phyloP scores from a whole-genome alignment of 2,329 filamentous ascomycete species.

The Aspergillus piperis region DNA sequence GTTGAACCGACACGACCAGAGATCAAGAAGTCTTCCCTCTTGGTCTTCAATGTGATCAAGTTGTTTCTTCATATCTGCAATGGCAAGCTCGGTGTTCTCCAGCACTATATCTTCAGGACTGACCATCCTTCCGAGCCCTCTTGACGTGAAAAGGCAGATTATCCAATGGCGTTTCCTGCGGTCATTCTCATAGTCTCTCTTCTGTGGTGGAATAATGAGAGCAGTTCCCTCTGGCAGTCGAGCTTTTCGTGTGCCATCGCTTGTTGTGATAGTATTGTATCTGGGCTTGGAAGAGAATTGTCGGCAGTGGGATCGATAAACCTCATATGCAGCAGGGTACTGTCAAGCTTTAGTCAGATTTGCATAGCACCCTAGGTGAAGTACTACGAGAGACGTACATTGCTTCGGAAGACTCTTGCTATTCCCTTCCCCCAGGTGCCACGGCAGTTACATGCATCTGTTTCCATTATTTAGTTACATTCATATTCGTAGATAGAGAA shows the following conservation, averaged over 20 bases:
- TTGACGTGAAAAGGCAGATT: constrained; percentile 61
- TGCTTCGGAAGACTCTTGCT: constrained; percentile 51
- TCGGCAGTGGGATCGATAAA: constrained; percentile 54
- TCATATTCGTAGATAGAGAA: neutral
- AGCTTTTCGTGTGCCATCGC: constrained; percentile 15
- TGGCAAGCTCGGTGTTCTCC: constrained; percentile 50
- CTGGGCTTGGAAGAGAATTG: constrained; percentile 18
- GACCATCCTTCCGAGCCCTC: constrained; percentile 48
- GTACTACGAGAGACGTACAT: constrained; percentile 23
- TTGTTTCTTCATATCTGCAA: constrained; percentile 51
- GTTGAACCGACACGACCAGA: constrained; percentile 60
- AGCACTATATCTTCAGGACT: constrained; percentile 48
- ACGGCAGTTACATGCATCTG: constrained; percentile 61
- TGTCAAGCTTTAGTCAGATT: constrained; percentile 17
- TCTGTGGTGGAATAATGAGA: constrained; percentile 56
- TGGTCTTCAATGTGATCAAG: constrained; percentile 33
- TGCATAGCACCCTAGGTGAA: too few species aligned
- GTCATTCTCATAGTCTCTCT: constrained; percentile 29
- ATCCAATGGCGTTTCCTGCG: constrained; percentile 52
- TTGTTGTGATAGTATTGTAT: constrained; percentile 8
- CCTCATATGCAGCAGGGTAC: constrained; percentile 55
- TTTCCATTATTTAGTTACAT: neutral
- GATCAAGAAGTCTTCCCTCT: constrained; percentile 26
- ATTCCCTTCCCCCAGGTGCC: constrained; percentile 63
- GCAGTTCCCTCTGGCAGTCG: constrained; percentile 49